These are phyloP conservation scores for Mallotus repandus DNA, from an alignment of 441 rosid species.

Conservation along the genomic window DNA sequence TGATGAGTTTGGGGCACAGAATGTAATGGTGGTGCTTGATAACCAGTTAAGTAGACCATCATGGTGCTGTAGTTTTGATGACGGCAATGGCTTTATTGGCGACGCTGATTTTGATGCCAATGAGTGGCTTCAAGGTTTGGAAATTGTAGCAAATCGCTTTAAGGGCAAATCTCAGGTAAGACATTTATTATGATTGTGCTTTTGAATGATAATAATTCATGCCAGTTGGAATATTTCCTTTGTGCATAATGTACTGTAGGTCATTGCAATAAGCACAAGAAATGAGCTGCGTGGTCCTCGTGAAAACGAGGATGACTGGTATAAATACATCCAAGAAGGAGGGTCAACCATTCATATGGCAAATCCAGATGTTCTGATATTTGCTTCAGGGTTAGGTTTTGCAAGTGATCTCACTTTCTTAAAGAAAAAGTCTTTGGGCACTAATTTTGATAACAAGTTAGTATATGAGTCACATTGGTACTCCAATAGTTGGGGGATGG, in stretches of 20 bases:
- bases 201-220: no score
- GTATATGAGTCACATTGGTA: constrained; percentile 30
- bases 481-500: neutral
- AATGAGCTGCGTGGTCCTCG: constrained; percentile 41
- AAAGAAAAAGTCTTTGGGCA: constrained; percentile 2
- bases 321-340: constrained; percentile 22
- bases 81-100: constrained; percentile 39
- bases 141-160: constrained; percentile 45
- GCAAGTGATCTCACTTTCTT: constrained; percentile 25
- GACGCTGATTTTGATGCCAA: constrained; percentile 32
- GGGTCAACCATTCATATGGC: constrained; percentile 25
- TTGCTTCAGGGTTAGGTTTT: constrained; percentile 29
- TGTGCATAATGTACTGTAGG: constrained; percentile 23
- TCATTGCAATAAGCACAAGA: constrained; percentile 64
- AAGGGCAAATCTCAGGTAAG: constrained; percentile 28
- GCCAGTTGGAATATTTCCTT: neutral
- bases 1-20: constrained; percentile 41
- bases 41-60: constrained; percentile 59
- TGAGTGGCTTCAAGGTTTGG: constrained; percentile 57
- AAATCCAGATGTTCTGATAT: constrained; percentile 31
- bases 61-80: constrained; percentile 66
- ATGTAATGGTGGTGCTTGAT: constrained; percentile 65
- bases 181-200: no score
- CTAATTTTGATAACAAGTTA: constrained; percentile 19
- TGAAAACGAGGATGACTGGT: constrained; percentile 19